Base-by-base conservation (phyloP, 148 eudicot genomes). In the Silene uniflora region DNA sequence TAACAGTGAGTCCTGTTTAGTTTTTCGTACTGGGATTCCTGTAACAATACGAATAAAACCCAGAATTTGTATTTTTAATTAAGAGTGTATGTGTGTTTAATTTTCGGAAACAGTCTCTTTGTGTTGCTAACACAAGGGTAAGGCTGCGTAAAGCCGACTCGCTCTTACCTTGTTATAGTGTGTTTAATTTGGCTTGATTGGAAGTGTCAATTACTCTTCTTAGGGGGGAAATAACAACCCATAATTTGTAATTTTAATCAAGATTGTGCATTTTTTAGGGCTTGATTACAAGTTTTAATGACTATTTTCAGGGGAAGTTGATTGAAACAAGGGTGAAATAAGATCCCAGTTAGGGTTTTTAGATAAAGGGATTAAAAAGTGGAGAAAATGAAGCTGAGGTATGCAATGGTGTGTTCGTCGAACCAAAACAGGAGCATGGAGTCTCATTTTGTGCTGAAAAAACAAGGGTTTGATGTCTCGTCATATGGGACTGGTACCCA, bases 341-440 rank as follows among this genome's bases (percentile, higher is more conserved):
- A 39, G 1, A 39, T 39, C 29, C 27, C 29, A 55, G n/a, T 55
- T 70, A 59, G 61, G 77, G 16, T 24, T 73, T 67, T 56, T 13
- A 67, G 69, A 19, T 47, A 22, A 24, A 14, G 19, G 9, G 39
- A 18, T 14, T 49, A 62, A 63, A 59, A 66, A 70, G 27, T 13
- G 42, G 1, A 44, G 21, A 73, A 52, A 69, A 88, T 85, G 94
- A 87, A 85, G 78, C 78, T 77, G 24, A 82, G 91, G 52, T 86
- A 85, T 77, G 97, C 98, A 13, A 92, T 95, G 98, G 98, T 95
- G 61, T 95, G 98, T 74, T 95, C 97, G 3, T 95, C 98, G 70
- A 95, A 95, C 69, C 98, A 95, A 83, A 95, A 95, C 64, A 76
- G 97, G 55, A 95, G 98, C 79, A 95, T 95, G 98, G 98, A 95